A percentile compares a stretch with the other conserved stretches of the same genome.
phyloP scores from a whole-genome alignment of 352 stramenopile species.

The Globisporangium sylvaticum region DNA sequence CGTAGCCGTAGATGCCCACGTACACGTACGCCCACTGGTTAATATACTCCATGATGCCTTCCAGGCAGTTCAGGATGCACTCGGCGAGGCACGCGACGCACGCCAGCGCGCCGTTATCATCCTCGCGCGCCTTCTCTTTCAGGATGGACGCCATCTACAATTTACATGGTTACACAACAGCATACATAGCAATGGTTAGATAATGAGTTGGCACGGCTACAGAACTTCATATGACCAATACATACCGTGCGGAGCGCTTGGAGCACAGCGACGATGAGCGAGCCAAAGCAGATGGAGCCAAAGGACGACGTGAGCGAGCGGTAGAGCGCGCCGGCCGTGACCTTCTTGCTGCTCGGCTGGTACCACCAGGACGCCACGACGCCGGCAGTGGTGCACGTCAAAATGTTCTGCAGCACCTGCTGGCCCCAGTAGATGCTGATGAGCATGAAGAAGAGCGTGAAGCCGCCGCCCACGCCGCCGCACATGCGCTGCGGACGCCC shows the following conservation, averaged over 20 bases:
- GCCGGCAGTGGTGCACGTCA: slow-evolving; percentile 76
- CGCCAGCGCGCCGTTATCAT: slow-evolving; percentile 70
- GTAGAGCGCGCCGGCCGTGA: slow-evolving; percentile 66
- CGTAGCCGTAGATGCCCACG: slow-evolving; percentile 87
- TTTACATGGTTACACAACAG: neutral
- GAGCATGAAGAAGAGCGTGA: slow-evolving; percentile 77
- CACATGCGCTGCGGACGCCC: slow-evolving; percentile 36
- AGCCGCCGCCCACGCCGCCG: slow-evolving; percentile 49
- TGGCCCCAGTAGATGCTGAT: slow-evolving; percentile 84
- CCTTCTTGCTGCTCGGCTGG: slow-evolving; percentile 51
- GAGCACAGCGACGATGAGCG: slow-evolving; percentile 83
- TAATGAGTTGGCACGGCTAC: too few relatives aligned
- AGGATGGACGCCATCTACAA: slow-evolving; percentile 57
- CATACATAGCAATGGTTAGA: neutral
- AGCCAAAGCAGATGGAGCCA: slow-evolving; percentile 82
- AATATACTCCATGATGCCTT: slow-evolving; percentile 87
- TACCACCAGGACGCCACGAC: slow-evolving; percentile 86
- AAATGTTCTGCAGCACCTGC: slow-evolving; percentile 81
- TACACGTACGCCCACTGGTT: slow-evolving; percentile 91
- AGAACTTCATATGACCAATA: too few relatives aligned
- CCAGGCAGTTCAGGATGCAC: slow-evolving; percentile 84
- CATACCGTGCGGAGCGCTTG: slow-evolving; percentile 68
- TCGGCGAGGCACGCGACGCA: slow-evolving; percentile 85
- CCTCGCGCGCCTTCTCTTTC: slow-evolving; percentile 62
- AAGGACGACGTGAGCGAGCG: slow-evolving; percentile 79